Conservation (phyloP, 352 stramenopile species). For the Phytophthora constricta region DNA sequence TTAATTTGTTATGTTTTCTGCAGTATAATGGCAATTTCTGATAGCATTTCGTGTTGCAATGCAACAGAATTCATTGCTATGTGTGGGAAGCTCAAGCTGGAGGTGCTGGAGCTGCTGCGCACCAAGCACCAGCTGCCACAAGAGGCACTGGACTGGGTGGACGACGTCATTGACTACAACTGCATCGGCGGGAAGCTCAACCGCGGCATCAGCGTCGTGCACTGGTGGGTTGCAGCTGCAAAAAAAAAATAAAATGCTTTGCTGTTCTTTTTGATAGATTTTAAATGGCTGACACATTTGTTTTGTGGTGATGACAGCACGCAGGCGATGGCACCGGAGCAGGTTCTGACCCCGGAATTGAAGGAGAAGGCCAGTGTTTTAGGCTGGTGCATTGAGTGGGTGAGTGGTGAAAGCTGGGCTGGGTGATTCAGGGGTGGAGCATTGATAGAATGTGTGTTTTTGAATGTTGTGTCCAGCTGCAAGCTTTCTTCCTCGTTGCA, state of each 20-base stretch:
- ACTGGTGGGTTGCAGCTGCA: conserved; percentile 59
- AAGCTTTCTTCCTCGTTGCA: conserved; percentile 99
- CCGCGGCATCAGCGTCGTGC: conserved; percentile 96
- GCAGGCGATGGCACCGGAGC: conserved; percentile 59
- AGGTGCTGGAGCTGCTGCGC: conserved; percentile 73
- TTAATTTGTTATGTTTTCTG: neutral
- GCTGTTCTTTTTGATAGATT: neutral
- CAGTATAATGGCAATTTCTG: neutral
- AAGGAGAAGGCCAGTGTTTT: conserved; percentile 92
- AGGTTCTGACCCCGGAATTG: conserved; percentile 64
- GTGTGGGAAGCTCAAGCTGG: conserved; percentile 75
- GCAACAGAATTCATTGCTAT: conserved; percentile 79
- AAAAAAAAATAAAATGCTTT: neutral
- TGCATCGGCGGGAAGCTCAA: conserved; percentile 98
- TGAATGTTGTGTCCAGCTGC: conserved; percentile 67
- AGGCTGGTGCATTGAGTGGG: conserved; percentile 99
- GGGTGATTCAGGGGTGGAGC: neutral
- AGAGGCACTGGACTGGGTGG: conserved; percentile 81
- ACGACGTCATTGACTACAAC: conserved; percentile 95
- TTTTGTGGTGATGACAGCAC: conserved; percentile 41
- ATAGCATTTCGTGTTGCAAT: neutral
- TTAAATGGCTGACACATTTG: neutral
- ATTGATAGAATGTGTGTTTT: conserved; percentile 2
- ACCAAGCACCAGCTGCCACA: conserved; percentile 77
- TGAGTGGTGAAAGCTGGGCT: conserved; percentile 25